Evolutionary conservation across 805 yeast species (phyloP), one percentile per base, ranked within the genome.

Genomic region (Suhomyces canberraensis): DNA sequence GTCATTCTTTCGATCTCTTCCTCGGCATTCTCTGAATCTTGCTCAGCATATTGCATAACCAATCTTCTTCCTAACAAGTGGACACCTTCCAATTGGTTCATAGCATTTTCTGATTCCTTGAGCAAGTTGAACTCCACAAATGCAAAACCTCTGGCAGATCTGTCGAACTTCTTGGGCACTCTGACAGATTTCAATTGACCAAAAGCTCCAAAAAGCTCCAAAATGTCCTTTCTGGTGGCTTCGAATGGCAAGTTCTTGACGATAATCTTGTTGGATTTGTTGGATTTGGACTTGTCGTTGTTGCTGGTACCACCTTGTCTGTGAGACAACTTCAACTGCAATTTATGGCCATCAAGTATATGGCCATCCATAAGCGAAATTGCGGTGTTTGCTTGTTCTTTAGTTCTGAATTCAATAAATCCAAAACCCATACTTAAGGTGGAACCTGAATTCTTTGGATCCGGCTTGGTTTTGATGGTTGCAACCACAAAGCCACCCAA

Each of bases 231-330:
- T 64, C 96, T 80, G 2, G 93, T 75, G 15, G 97, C 90, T 66
- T 93, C 98, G 62, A 93, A 93, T 41, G 98, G 98, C 62, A 93
- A 76, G 66, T 93, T 93, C 81, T 93, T 93, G 60, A 93, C 89
- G 60, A 93, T 84, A 48, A 93, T 83, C 63, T 91, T 91, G 45
- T 79, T 72, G n/a, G 79, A 68, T 45, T 70, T 75, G 44, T 57
- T 58, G 43, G 69, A 69, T 36, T 49, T 52, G 22, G 22, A 37
- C 16, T 54, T 42, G 15, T 55, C 42, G 8, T 52, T 32, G 4
- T 61, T 35, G 1, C 52, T 37, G 19, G 44, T 40, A 3, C 60
- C 48, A 30, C 82, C 77, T 48, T 75, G 78, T 60, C 97, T 79
- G 43, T 83, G 88, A 1, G 98, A 89, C 28, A 93, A 60, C 64